A percentile compares a stretch with the other conserved stretches of the same genome.
phyloP scores from a whole-genome alignment of 805 yeast species.

The Blastobotrys robertii region DNA sequence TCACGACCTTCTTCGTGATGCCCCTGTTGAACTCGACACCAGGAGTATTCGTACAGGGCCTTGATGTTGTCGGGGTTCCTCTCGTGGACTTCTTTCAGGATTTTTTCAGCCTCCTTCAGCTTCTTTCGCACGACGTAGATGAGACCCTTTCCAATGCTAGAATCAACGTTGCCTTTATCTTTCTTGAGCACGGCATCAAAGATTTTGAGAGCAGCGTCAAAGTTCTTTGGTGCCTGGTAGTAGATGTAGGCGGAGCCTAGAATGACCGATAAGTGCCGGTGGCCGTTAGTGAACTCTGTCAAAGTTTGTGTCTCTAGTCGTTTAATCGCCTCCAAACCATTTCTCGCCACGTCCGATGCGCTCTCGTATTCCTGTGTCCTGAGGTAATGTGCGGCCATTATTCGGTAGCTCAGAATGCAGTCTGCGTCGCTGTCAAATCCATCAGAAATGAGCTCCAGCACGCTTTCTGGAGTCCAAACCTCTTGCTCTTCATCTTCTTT shows the following conservation, averaged over 20 bases:
- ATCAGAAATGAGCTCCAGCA: constrained; percentile 40
- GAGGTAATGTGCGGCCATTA: constrained; percentile 50
- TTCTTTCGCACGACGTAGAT: constrained; percentile 61
- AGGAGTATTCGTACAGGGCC: constrained; percentile 61
- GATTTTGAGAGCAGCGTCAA: constrained; percentile 57
- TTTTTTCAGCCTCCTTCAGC: constrained; percentile 40
- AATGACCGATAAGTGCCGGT: constrained; percentile 49
- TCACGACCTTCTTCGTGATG: constrained; percentile 43
- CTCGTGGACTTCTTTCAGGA: constrained; percentile 43
- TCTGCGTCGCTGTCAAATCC: constrained; percentile 34
- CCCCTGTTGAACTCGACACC: constrained; percentile 60
- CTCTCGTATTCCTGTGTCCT: constrained; percentile 52
- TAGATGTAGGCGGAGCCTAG: constrained; percentile 73
- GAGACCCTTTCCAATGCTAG: constrained; percentile 73
- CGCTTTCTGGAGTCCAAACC: constrained; percentile 34
- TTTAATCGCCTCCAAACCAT: constrained; percentile 43
- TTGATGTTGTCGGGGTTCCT: constrained; percentile 43
- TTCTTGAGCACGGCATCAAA: constrained; percentile 52
- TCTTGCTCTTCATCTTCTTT: constrained; percentile 4
- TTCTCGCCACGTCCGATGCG: constrained; percentile 50
- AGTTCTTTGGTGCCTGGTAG: constrained; percentile 86
- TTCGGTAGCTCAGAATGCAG: constrained; percentile 54
- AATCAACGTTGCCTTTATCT: constrained; percentile 42
- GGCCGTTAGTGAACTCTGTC: constrained; percentile 37
- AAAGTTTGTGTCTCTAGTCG: constrained; percentile 37